phyloP scores from a whole-genome alignment of 768 basidiomycete genomes.

The Pleurotus tuoliensis region DNA sequence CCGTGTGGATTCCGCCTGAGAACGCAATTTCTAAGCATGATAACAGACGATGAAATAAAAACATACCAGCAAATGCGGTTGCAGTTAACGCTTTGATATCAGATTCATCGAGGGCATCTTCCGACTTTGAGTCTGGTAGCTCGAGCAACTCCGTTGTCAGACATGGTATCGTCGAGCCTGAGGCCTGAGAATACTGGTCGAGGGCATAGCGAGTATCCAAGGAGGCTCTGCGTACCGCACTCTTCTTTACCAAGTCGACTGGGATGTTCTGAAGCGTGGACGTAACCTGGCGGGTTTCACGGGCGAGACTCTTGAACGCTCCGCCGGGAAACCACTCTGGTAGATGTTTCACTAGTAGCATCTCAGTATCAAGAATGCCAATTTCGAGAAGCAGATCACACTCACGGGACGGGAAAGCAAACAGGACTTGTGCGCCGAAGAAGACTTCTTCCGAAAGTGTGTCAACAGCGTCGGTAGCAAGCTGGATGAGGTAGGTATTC shows the following conservation, averaged over 20 bases:
- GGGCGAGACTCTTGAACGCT: conserved; percentile 1
- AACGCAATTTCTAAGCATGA: too few species aligned
- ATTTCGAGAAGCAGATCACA: not conserved
- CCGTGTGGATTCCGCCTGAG: not conserved
- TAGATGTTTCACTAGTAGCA: not conserved
- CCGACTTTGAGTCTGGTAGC: not conserved
- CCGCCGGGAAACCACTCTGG: conserved; percentile 3
- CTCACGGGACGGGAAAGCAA: conserved; percentile 3
- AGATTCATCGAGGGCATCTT: not conserved
- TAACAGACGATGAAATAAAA: not conserved
- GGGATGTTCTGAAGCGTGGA: conserved; percentile 1
- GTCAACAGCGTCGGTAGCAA: conserved; percentile 4
- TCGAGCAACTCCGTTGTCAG: conserved; percentile 1
- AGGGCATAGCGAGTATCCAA: not conserved
- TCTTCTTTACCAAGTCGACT: not conserved
- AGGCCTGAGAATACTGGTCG: not conserved
- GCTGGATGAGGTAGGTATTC: not conserved
- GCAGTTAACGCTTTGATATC: conserved; percentile 4
- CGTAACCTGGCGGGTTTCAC: not conserved
- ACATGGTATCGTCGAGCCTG: not conserved
- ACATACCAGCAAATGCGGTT: conserved; percentile 4
- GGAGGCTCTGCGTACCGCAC: not conserved
- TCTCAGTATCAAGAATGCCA: too few species aligned
- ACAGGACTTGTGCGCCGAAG: conserved; percentile 4
- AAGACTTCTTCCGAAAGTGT: conserved; percentile 3